Evolutionary conservation across 148 eudicot species (phyloP).

Genomic region (Camellia granthamiana): DNA sequence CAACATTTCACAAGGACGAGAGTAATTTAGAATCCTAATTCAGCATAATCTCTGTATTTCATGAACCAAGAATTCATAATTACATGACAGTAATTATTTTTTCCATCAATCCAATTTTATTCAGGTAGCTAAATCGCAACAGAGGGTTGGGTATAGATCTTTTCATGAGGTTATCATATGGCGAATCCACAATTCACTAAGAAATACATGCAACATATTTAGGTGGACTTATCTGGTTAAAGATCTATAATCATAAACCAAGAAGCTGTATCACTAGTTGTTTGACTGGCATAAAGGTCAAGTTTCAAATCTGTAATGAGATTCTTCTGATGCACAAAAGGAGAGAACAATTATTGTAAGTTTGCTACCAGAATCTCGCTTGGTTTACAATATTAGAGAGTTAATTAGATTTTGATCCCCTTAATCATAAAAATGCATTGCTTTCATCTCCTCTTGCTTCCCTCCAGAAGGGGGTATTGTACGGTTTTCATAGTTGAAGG

Average conservation of each 20-base stretch:
- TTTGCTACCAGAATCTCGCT: not conserved
- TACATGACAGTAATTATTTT: not conserved
- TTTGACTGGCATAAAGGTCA: not conserved
- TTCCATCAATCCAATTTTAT: not conserved
- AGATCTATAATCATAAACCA: not conserved
- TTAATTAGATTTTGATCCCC: no score
- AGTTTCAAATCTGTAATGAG: not conserved
- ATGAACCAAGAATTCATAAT: not conserved
- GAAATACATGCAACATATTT: not conserved
- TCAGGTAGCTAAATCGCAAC: not conserved
- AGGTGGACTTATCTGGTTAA: not conserved
- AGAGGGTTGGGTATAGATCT: not conserved
- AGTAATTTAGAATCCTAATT: not conserved
- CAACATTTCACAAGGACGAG: not conserved
- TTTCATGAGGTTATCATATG: not conserved
- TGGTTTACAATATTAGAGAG: not conserved
- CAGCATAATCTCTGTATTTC: not conserved
- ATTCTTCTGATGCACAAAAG: not conserved
- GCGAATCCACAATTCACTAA: not conserved
- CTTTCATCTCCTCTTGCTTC: no score
- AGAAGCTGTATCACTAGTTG: not conserved
- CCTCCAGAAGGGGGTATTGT: no score
- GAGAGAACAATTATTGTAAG: not conserved
- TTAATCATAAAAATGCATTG: no score
- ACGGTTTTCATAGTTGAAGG: no score